Percentiles rank a stretch among this genome's conserved stretches.
Conservation (phyloP, 1,284 basidiomycete genomes). For the Athelia sp. region DNA sequence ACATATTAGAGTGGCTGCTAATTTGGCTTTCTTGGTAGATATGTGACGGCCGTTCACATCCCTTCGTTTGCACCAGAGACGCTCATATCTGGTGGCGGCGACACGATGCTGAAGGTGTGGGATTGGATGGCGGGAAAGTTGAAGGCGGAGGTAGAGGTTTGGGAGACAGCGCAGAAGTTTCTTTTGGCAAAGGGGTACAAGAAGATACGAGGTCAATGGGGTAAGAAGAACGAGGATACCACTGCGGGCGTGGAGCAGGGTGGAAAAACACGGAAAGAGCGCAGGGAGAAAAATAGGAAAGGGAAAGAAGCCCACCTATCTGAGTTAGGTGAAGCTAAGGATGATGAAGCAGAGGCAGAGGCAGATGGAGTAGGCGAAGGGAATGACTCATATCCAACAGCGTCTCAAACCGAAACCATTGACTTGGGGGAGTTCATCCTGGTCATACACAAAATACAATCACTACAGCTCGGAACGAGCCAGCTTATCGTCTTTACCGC, state of each 20-base stretch:
- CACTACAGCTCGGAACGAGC: slow-evolving; percentile 10
- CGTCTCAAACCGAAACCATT: slow-evolving; percentile 8
- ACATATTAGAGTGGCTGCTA: too few relatives aligned
- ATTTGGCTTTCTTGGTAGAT: slow-evolving; percentile 39
- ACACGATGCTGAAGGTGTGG: slow-evolving; percentile 74
- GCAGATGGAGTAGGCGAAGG: slow-evolving; percentile 14
- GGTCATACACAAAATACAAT: slow-evolving; percentile 48
- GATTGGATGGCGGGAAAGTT: slow-evolving; percentile 66
- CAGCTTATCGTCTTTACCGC: slow-evolving; percentile 60
- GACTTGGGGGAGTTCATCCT: slow-evolving; percentile 32
- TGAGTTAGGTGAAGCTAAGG: slow-evolving; percentile 17
- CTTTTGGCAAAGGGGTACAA: slow-evolving; percentile 45
- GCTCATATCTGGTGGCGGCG: slow-evolving; percentile 87
- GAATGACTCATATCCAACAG: too few relatives aligned
- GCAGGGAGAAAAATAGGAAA: slow-evolving; percentile 13
- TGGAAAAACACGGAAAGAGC: slow-evolving; percentile 18
- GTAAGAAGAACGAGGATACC: slow-evolving; percentile 17
- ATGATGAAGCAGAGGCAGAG: slow-evolving; percentile 16
- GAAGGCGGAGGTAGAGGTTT: slow-evolving; percentile 49
- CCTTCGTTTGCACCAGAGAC: slow-evolving; percentile 42
- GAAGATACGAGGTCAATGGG: slow-evolving; percentile 33
- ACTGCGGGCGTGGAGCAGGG: slow-evolving; percentile 14
- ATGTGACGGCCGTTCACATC: slow-evolving; percentile 76
- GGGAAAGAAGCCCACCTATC: slow-evolving; percentile 3
- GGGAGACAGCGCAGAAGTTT: slow-evolving; percentile 52